These are phyloP conservation scores for Phlebiopsis flavidoalba DNA, from an alignment of 768 basidiomycete genomes.

Conservation along the genomic window DNA sequence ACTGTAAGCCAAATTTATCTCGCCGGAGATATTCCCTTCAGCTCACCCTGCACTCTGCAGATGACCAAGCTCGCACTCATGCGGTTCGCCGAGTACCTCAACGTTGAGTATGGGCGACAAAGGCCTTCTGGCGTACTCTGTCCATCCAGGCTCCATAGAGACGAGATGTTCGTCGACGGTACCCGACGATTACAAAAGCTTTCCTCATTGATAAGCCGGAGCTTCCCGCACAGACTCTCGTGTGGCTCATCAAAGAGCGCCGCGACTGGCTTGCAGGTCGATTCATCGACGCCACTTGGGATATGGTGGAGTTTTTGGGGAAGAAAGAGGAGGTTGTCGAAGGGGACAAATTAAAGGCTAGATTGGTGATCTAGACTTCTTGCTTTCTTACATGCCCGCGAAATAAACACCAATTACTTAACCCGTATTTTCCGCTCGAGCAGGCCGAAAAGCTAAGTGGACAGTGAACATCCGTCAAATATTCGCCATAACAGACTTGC, in stretches of 20 bases:
- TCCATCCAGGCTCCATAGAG: constrained; percentile 8
- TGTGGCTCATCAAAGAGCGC: constrained; percentile 5
- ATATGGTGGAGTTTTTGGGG: not conserved
- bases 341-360: not conserved
- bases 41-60: not conserved
- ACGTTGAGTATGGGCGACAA: constrained; percentile 6
- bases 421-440: constrained; percentile 81
- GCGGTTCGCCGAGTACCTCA: constrained; percentile 7
- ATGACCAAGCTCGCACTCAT: constrained; percentile 3
- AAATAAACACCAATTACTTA: constrained; percentile 21
- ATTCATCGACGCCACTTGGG: not conserved
- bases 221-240: constrained; percentile 6
- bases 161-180: constrained; percentile 12
- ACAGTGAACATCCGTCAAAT: too few species aligned
- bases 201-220: constrained; percentile 6
- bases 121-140: constrained; percentile 1
- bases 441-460: constrained; percentile 57
- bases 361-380: not conserved
- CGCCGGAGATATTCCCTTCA: not conserved
- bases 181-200: not conserved
- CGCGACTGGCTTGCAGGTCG: constrained; percentile 3
- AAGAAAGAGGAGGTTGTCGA: constrained; percentile 6
- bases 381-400: too few species aligned
- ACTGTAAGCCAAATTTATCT: not conserved
- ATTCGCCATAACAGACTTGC: too few species aligned